phyloP scores from a whole-genome alignment of 179 eudicot species.

The Beta lomatogona region DNA sequence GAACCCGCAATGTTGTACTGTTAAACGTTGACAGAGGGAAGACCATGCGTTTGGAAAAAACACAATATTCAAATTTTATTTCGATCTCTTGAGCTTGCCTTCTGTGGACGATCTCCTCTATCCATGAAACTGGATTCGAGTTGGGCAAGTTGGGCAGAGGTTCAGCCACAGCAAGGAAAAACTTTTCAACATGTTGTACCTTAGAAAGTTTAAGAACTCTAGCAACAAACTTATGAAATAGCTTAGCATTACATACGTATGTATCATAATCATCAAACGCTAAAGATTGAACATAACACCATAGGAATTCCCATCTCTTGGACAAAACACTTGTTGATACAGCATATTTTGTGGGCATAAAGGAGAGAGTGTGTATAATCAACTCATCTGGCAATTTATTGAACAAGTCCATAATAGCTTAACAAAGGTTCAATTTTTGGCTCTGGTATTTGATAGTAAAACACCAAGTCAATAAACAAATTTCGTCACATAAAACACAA shows the following conservation, averaged over 20 bases:
- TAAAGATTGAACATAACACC: slow-evolving; percentile 5
- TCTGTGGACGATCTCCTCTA: too few species aligned
- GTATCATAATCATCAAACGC: not conserved
- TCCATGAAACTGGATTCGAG: too few species aligned
- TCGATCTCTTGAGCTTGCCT: too few species aligned
- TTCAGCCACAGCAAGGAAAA: not conserved
- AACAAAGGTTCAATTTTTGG: too few species aligned
- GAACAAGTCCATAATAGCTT: not conserved
- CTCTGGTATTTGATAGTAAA: too few species aligned
- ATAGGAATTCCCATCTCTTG: slow-evolving; percentile 1
- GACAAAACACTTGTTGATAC: slow-evolving; percentile 2
- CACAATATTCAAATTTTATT: too few species aligned
- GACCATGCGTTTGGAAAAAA: too few species aligned
- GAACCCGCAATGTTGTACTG: not conserved
- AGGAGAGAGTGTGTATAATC: not conserved
- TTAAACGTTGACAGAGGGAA: not conserved
- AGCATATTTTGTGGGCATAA: slow-evolving; percentile 9
- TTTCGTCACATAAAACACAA: too few species aligned
- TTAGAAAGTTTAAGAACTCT: not conserved
- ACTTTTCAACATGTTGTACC: not conserved
- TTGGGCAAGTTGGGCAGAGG: too few species aligned
- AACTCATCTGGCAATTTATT: not conserved
- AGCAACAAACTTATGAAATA: not conserved
- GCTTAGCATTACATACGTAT: not conserved
- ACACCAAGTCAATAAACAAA: too few species aligned